Percentiles rank a stretch among this genome's conserved stretches.
phyloP scores from a whole-genome alignment of 228 moss, liverwort and hornwort species.

The Sphagnum fallax region DNA sequence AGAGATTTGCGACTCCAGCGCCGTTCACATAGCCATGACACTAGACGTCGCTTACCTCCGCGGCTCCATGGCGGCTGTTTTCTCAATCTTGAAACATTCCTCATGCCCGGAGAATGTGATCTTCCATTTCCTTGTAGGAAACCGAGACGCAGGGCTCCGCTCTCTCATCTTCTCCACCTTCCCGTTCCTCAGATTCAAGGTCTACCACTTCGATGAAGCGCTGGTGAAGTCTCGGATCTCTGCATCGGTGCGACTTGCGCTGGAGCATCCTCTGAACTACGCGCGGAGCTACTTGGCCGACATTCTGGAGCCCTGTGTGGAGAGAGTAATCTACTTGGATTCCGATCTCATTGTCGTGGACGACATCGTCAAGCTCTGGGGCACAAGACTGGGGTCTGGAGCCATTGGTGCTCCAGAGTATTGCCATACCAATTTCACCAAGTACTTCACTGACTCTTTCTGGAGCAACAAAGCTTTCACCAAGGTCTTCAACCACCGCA shows the following conservation, averaged over 20 bases:
- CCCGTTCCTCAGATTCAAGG: conserved; percentile 67
- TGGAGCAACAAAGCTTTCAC: conserved; percentile 54
- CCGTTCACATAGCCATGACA: conserved; percentile 87
- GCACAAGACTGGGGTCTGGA: conserved; percentile 50
- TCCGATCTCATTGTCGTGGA: conserved; percentile 89
- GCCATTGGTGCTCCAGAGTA: conserved; percentile 82
- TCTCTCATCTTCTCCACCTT: conserved; percentile 58
- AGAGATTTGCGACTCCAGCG: conserved; percentile 55
- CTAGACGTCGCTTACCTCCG: conserved; percentile 68
- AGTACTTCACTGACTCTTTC: conserved; percentile 72
- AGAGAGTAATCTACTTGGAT: conserved; percentile 79
- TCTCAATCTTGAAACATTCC: conserved; percentile 78
- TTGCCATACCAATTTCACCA: conserved; percentile 78
- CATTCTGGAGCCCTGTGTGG: conserved; percentile 63
- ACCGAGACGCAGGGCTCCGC: conserved; percentile 55
- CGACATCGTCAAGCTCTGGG: conserved; percentile 79
- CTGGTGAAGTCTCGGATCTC: conserved; percentile 72
- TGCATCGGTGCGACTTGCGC: conserved; percentile 55
- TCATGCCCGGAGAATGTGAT: conserved; percentile 84
- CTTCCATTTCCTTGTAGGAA: conserved; percentile 73
- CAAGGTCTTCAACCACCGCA: conserved; percentile 48
- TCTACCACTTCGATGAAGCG: conserved; percentile 73
- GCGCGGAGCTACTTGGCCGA: conserved; percentile 73
- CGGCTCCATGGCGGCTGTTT: conserved; percentile 82
- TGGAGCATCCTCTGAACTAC: conserved; percentile 83